Evolutionary conservation across 306 rosid genomes (phyloP), one percentile per base, ranked within the genome.

Genomic region (Quercus mongolica): DNA sequence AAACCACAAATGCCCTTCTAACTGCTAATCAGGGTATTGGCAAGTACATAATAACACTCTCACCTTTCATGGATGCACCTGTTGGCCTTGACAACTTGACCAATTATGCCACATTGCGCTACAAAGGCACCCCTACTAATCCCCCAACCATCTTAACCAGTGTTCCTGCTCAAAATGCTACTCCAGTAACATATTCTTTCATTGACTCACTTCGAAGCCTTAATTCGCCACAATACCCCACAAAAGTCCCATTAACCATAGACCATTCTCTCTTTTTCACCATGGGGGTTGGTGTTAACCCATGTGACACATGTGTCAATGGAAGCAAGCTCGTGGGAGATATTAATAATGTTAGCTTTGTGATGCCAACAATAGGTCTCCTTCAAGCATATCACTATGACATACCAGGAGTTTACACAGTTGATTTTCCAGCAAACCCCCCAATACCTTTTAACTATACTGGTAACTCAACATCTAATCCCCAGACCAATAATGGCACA

Each of bases 1-100:
- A 94, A 90, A 94, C 95, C 51, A 94, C 94, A 33, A 94, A 89
- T 52, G 97, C 79, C 26, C 85, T 90, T 70, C 38, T 91, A 56
- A 79, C 82, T 6, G 84, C 92, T 0, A 69, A 82, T 78, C 73
- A 88, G 78, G 49, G 11, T 5, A 71, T 86, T 44, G 94, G 96
- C 52, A 89, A 90, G 23, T 90, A 90, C 95, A 78, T 87, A 26
- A 85, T 91, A 68, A 82, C 88, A 69, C 71, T 74, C 33, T 83
- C 89, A 21, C 94, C 94, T n/a, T 93, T 93, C 91, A 91, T 93
- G 95, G 98, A 91, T 10, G 85, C 95, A 13, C 95, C 97, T 2
- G 44, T 91, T 26, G 74, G 76, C 74, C 78, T 90, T 51, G 94
- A 94, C 84, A 94, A 91, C 84, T 28, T 62, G 25, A 85, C 98